Base-by-base conservation (phyloP, 805 yeast species). In the Isabelozyma rhagii region DNA sequence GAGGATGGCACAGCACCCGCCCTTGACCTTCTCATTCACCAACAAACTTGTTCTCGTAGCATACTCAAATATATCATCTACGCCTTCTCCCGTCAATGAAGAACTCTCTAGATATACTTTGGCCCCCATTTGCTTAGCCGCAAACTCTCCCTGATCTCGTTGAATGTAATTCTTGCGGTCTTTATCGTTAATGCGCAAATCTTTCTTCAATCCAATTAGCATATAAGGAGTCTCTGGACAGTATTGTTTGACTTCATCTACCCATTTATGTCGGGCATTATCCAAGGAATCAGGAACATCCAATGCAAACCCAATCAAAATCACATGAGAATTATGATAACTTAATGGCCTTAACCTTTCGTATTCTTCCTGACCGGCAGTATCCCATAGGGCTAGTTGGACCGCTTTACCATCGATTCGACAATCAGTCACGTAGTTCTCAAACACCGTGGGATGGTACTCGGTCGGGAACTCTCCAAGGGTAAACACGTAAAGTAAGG, bases 321-420 rank as follows among this genome's bases (percentile, higher is more conserved):
- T 85, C 49, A 89, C 87, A 66, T 92, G 88, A 2, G 97, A 96
- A 59, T 89, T 86, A 9, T 92, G 81, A 62, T 92, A 92, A 18
- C 96, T 87, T 55, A 92, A 72, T 0, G 97, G 97, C 53, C 97
- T 80, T 51, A 92, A 72, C 51, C 97, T 73, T 64, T 91, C 97
- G 64, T 91, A 91, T 68, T 91, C 97, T 71, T 91, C 97, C 69
- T 91, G 97, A 2, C 97, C 97, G 2, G 97, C 97, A 1, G 97
- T 91, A 64, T 91, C 97, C 97, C 97, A 91, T 25, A 91, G 70
- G 1, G 96, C 92, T 49, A 91, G 69, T 54, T 90, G 86, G 3
- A 91, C 96, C 13, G 94, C 87, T 57, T 90, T 91, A 3, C 97
- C 97, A 62, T 91, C 97, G 15, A 92, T 96, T 50, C 96, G 75